Evolutionary conservation across 208 protist species (phyloP).

Genomic region (Wallacemonas sp.): DNA sequence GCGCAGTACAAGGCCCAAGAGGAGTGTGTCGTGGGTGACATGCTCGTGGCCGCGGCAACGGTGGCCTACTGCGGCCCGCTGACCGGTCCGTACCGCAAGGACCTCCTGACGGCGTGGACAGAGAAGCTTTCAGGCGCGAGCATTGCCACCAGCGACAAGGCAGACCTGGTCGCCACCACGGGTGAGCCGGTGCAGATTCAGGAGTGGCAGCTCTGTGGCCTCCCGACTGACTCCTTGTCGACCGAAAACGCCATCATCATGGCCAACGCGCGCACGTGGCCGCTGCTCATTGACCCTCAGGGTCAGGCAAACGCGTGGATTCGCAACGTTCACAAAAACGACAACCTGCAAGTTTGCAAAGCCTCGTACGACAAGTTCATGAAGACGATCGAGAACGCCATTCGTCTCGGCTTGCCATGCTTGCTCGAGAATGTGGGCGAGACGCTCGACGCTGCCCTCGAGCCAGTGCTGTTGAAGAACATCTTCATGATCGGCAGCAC

Average conservation of each 20-base stretch:
- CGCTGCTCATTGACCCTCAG: conserved; percentile 98
- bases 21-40: conserved; percentile 92
- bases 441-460: conserved; percentile 94
- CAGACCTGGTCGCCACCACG: conserved; percentile 86
- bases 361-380: conserved; percentile 94
- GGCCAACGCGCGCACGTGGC: conserved; percentile 92
- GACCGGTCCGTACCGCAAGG: conserved; percentile 90
- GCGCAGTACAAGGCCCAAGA: conserved; percentile 84
- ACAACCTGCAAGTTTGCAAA: conserved; percentile 96
- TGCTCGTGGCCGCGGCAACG: conserved; percentile 93
- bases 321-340: conserved; percentile 92
- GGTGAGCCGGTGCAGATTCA: conserved; percentile 95
- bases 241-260: conserved; percentile 98
- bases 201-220: conserved; percentile 94
- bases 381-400: conserved; percentile 94
- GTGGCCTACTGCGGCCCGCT: conserved; percentile 97
- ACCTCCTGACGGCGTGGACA: conserved; percentile 84
- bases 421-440: conserved; percentile 96
- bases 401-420: conserved; percentile 96
- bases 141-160: conserved; percentile 66
- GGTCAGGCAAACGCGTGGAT: conserved; percentile 98
- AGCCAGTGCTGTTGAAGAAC: conserved; percentile 95
- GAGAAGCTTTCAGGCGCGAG: conserved; percentile 48
- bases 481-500: conserved; percentile 94
- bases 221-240: conserved; percentile 95